A percentile compares a stretch with the other conserved stretches of the same genome.
Evolutionary conservation across 78 protist genomes (phyloP).

Genomic region (Trichosphaerium sp.): DNA sequence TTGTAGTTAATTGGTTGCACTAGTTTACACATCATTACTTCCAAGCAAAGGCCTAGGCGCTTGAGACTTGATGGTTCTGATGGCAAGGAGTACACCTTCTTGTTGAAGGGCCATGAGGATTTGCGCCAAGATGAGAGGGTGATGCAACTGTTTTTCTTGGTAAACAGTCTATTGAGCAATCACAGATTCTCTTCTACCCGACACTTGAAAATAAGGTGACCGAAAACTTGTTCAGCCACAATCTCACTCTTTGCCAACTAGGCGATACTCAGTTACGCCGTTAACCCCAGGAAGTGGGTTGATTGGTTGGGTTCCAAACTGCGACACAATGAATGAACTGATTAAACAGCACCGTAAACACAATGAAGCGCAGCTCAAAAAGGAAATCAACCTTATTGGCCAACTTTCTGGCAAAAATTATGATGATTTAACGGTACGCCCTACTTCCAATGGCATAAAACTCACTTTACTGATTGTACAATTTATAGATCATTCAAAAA

Average conservation of each 20-base stretch:
- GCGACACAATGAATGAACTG: conserved; percentile 62
- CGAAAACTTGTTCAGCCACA: not conserved
- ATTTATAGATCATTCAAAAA: conserved; percentile 5
- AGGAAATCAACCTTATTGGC: too few relatives aligned
- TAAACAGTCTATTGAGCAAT: conserved; percentile 61
- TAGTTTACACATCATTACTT: conserved; percentile 41
- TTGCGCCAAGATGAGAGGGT: conserved; percentile 54
- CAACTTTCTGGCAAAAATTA: too few relatives aligned
- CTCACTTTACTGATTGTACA: too few relatives aligned
- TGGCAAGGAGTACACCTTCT: conserved; percentile 39
- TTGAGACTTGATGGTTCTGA: conserved; percentile 54
- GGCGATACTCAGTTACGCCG: conserved; percentile 46
- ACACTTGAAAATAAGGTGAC: conserved; percentile 13
- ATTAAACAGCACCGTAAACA: conserved; percentile 21
- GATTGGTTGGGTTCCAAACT: conserved; percentile 63
- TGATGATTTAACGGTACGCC: too few relatives aligned
- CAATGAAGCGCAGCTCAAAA: not conserved
- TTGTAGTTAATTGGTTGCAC: conserved; percentile 32
- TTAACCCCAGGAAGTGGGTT: conserved; percentile 56
- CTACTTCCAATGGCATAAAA: too few relatives aligned
- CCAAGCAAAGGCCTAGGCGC: conserved; percentile 88
- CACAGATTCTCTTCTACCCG: not conserved
- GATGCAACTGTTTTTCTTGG: conserved; percentile 72
- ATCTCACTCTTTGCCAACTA: not conserved
- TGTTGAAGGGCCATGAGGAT: conserved; percentile 89